Percentiles rank a stretch among this genome's conserved stretches.
phyloP scores from a whole-genome alignment of 2,329 filamentous ascomycete genomes.

The Cercospora zeina region DNA sequence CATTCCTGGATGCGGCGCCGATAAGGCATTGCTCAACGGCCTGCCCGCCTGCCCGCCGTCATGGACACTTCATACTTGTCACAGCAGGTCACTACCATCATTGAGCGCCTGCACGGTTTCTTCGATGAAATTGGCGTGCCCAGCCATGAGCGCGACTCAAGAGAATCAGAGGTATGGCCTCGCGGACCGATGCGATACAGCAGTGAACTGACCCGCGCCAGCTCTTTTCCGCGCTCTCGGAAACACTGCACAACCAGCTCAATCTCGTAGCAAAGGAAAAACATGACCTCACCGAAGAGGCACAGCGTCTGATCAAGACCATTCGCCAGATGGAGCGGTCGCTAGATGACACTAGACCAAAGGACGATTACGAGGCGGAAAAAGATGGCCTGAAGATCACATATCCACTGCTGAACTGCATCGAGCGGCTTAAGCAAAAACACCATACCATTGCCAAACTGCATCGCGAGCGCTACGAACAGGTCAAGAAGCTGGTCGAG shows the following conservation, averaged over 20 bases:
- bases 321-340: constrained; percentile 95
- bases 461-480: constrained; percentile 89
- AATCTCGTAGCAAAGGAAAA: constrained; percentile 85
- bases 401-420: constrained; percentile 77
- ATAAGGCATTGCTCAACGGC: constrained; percentile 14
- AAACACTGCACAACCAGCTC: constrained; percentile 87
- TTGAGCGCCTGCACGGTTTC: constrained; percentile 86
- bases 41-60: constrained; percentile 18
- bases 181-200: constrained; percentile 3
- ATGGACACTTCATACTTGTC: constrained; percentile 94
- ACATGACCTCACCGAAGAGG: constrained; percentile 85
- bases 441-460: constrained; percentile 75
- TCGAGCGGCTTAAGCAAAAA: constrained; percentile 81
- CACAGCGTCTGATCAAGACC: constrained; percentile 75
- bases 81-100: constrained; percentile 92
- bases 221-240: constrained; percentile 89
- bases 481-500: constrained; percentile 92
- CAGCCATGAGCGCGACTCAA: constrained; percentile 82
- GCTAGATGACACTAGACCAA: constrained; percentile 71
- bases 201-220: constrained; percentile 42
- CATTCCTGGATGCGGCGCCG: constrained; percentile 18
- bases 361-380: constrained; percentile 64
- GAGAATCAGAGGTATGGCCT: constrained; percentile 79
- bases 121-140: constrained; percentile 99
- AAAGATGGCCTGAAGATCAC: constrained; percentile 73